These are phyloP conservation scores for Arthrobotrys sinensis DNA, from an alignment of 2,329 filamentous ascomycete species.

Conservation along the genomic window DNA sequence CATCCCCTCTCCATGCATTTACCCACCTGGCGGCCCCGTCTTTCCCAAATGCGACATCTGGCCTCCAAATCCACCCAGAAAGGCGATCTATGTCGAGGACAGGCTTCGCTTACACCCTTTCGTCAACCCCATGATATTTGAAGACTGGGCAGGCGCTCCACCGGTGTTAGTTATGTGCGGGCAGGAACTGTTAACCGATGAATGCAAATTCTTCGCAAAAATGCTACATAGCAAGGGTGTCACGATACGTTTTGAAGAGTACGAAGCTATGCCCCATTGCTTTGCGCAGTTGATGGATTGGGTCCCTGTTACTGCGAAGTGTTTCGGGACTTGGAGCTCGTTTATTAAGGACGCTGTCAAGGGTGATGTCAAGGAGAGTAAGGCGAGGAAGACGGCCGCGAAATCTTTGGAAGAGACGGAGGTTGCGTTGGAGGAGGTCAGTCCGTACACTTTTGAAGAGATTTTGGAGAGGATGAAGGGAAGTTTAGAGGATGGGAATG, in stretches of 20 bases:
- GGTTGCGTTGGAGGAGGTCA: conserved; percentile 69
- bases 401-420: conserved; percentile 67
- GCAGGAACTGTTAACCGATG: conserved; percentile 80
- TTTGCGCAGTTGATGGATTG: conserved; percentile 75
- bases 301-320: conserved; percentile 70
- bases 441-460: conserved; percentile 67
- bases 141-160: conserved; percentile 75
- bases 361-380: conserved; percentile 68
- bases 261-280: conserved; percentile 84
- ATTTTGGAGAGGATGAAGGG: conserved; percentile 68
- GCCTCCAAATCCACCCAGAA: conserved; percentile 73
- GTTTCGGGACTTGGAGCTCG: conserved; percentile 72
- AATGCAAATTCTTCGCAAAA: conserved; percentile 72
- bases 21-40: conserved; percentile 64
- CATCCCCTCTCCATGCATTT: conserved; percentile 69
- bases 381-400: conserved; percentile 72
- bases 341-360: conserved; percentile 70
- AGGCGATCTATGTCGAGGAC: conserved; percentile 68
- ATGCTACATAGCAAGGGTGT: conserved; percentile 74
- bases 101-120: conserved; percentile 77
- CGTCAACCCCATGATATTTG: conserved; percentile 74
- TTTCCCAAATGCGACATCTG: conserved; percentile 72
- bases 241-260: conserved; percentile 78
- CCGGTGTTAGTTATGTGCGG: conserved; percentile 80
- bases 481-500: conserved; percentile 66